These are phyloP conservation scores for Hypoxylon sp. DNA, from an alignment of 2,329 filamentous ascomycete genomes.

Conservation along the genomic window DNA sequence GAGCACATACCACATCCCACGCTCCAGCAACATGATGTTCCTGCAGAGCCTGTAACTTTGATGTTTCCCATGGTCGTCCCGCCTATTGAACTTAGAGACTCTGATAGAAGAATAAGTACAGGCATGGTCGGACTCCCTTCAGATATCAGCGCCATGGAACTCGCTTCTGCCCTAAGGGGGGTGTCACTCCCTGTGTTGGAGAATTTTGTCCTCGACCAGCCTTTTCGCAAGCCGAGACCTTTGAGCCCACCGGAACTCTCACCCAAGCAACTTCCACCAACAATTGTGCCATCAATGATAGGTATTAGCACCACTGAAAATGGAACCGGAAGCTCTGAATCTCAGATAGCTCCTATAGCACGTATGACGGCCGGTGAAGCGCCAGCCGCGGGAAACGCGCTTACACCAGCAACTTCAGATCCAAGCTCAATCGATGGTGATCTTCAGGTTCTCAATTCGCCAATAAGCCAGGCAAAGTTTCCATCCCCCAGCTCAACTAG, in stretches of 20 bases:
- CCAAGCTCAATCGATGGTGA: constrained; percentile 15
- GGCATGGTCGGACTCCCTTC: constrained; percentile 53
- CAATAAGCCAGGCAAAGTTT: constrained; percentile 19
- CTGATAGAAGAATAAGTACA: constrained; percentile 54
- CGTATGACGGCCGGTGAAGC: constrained; percentile 26
- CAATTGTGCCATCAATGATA: constrained; percentile 36
- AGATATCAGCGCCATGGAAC: constrained; percentile 51
- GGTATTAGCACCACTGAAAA: constrained; percentile 7
- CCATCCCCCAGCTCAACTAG: constrained; percentile 7
- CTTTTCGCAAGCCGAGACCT: constrained; percentile 46
- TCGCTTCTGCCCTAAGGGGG: constrained; percentile 51
- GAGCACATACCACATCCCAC: constrained; percentile 28
- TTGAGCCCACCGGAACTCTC: constrained; percentile 56
- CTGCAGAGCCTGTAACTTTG: constrained; percentile 16
- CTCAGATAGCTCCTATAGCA: constrained; percentile 12
- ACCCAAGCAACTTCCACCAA: constrained; percentile 55
- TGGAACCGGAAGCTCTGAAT: neutral
- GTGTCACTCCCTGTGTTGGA: constrained; percentile 56
- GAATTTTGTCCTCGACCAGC: constrained; percentile 54
- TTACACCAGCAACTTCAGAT: constrained; percentile 14
- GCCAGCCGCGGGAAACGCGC: constrained; percentile 20
- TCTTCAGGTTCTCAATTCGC: constrained; percentile 27
- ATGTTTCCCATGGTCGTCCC: constrained; percentile 18
- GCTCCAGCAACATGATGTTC: constrained; percentile 17
- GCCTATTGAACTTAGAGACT: constrained; percentile 40